These are phyloP conservation scores for Sordariomycetes sp. DNA, from an alignment of 2,329 filamentous ascomycete species.

Conservation along the genomic window DNA sequence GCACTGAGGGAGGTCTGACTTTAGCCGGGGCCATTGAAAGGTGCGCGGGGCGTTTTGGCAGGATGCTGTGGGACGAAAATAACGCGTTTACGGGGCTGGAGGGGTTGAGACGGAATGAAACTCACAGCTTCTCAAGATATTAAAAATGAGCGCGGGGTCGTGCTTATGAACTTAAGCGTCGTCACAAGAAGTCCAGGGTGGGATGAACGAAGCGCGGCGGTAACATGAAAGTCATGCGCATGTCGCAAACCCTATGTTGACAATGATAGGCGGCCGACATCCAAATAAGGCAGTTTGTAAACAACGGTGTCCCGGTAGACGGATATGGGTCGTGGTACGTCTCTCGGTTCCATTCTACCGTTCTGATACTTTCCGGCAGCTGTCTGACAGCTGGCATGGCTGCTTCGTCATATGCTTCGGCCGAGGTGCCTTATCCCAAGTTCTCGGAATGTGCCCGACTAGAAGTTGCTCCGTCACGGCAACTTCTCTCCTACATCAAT, in stretches of 20 bases:
- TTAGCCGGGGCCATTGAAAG: background rate
- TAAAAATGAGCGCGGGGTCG: background rate
- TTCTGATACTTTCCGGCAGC: too few relatives aligned
- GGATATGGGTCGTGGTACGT: too few relatives aligned
- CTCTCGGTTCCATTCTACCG: too few relatives aligned
- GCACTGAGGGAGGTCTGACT: background rate
- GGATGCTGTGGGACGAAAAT: background rate
- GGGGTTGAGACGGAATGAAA: background rate
- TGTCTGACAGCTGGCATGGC: background rate
- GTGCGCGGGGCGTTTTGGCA: background rate
- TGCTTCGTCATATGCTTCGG: background rate
- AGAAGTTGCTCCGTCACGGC: background rate
- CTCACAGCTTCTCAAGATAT: background rate
- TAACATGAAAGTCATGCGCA: background rate
- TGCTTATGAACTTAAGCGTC: background rate
- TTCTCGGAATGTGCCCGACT: background rate
- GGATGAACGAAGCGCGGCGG: background rate
- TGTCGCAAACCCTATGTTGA: background rate
- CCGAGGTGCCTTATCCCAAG: background rate
- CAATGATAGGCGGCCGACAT: background rate
- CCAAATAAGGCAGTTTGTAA: conserved; percentile 2
- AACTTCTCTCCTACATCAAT: background rate
- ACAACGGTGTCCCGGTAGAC: background rate
- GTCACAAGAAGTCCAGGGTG: background rate
- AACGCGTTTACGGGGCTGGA: background rate